Base-by-base conservation (phyloP, 495 filamentous ascomycete species). In the Penicillium fimorum region DNA sequence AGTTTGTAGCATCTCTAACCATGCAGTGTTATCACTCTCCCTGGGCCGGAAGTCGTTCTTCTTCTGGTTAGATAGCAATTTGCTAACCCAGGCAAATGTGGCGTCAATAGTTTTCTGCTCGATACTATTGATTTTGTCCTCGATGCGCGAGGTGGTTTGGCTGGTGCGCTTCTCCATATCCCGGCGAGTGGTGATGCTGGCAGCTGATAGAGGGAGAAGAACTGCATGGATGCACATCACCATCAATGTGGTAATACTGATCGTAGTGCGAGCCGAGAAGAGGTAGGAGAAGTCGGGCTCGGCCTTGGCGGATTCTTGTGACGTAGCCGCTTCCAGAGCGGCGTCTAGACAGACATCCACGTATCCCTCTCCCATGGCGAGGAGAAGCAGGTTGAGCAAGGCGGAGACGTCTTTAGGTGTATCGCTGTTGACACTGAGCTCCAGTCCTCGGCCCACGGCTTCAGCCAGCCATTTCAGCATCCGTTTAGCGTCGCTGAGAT, bases 381-480 rank as follows among this genome's bases (percentile, higher is more conserved):
- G 83, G 24, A 97, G 81, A 1, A 99, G 83, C 8, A 97, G 83
- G 68, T 87, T 88, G 40, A 97, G 76, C 17, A 97, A 79, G 55
- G 89, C 85, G n/a, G 85, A 84, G 40, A 97, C 89, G 71, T 99
- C 95, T 70, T 94, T 97, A 27, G 94, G 91, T 10, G 91, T 96
- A 58, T 97, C 95, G 58, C 81, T 89, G 43, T 84, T 84, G 22
- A 88, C 87, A 33, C 87, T 89, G 41, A 99, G 79, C 66, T 99
- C 95, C 30, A 99, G 79, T 0, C 90, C 89, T 58, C 95, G 79
- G n/a, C 93, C 89, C 48, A 99, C 92, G 51, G 88, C 91, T 74
- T 99, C 95, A 29, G 95, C 94, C 27, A 99, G 79, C 95, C 95
- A 99, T 63, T 89, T 96, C 32, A 99, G 80, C 92, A 99, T 97